These are phyloP conservation scores for Fraxinus velutina DNA, from an alignment of 305 asterid genomes.

Conservation along the genomic window DNA sequence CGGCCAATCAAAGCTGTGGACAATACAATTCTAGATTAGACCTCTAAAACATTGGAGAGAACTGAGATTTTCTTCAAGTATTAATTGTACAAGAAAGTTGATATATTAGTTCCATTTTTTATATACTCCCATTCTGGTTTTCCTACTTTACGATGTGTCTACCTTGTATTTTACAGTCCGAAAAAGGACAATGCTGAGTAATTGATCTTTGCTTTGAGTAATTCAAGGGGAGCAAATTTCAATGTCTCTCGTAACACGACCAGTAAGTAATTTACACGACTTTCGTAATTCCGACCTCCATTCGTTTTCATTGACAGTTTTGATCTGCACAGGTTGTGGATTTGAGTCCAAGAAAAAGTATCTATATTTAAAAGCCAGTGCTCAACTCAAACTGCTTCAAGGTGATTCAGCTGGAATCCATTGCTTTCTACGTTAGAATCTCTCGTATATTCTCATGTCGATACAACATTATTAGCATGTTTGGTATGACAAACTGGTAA, in stretches of 20 bases:
- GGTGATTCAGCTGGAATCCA: slow-evolving; percentile 62
- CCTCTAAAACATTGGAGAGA: background rate
- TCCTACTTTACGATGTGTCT: background rate
- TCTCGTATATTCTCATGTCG: background rate
- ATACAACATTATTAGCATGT: background rate
- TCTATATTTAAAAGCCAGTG: slow-evolving; percentile 48
- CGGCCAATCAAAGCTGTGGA: background rate
- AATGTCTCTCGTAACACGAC: slow-evolving; percentile 40
- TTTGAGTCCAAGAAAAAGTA: slow-evolving; percentile 59
- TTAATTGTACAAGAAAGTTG: background rate
- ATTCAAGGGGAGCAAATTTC: slow-evolving; percentile 32
- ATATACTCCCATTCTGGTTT: background rate
- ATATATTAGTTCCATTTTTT: background rate
- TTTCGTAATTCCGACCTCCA: background rate
- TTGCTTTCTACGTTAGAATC: slow-evolving; percentile 49
- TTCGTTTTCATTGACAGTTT: background rate
- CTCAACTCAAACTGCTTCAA: slow-evolving; percentile 44
- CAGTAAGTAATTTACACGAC: slow-evolving; percentile 21
- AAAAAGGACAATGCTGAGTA: background rate
- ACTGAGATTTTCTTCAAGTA: background rate
- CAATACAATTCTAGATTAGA: background rate
- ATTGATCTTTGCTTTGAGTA: background rate
- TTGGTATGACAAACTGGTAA: background rate
- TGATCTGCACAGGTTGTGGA: slow-evolving; percentile 40
- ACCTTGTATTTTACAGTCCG: background rate